Conservation (phyloP, 2,329 filamentous ascomycete species). For the Neonectria ditissima region DNA sequence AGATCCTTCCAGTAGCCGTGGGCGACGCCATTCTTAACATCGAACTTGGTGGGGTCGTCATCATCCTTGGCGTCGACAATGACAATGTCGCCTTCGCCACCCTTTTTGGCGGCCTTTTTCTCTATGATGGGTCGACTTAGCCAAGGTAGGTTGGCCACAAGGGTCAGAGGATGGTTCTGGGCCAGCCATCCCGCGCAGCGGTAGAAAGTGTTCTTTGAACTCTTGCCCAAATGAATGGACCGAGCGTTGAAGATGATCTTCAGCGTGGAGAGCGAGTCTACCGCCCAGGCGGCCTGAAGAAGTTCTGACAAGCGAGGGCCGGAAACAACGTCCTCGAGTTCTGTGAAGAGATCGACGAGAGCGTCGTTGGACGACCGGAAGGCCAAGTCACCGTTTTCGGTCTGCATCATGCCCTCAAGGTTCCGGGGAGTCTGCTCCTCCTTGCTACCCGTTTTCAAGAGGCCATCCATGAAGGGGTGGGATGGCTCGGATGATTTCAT, state of each 20-base stretch:
- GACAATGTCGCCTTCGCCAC: conserved; percentile 52
- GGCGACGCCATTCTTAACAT: conserved; percentile 61
- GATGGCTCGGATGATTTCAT: conserved; percentile 4
- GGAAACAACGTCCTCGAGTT: conserved; percentile 58
- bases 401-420: conserved; percentile 61
- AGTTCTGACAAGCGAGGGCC: conserved; percentile 53
- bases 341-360: conserved; percentile 66
- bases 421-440: conserved; percentile 23
- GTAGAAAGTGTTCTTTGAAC: conserved; percentile 61
- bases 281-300: conserved; percentile 62
- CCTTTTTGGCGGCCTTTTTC: conserved; percentile 60
- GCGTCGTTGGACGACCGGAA: conserved; percentile 58
- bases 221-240: conserved; percentile 71
- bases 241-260: conserved; percentile 71
- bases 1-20: conserved; percentile 74
- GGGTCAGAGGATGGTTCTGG: conserved; percentile 64
- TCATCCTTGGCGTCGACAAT: conserved; percentile 50
- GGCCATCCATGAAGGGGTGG: conserved; percentile 52
- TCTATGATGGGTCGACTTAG: conserved; percentile 66
- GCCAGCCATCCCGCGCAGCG: conserved; percentile 67
- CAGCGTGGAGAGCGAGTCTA: conserved; percentile 61
- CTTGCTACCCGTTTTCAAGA: conserved; percentile 40
- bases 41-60: conserved; percentile 51
- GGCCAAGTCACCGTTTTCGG: conserved; percentile 63
- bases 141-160: conserved; percentile 66